A percentile compares a stretch with the other conserved stretches of the same genome.
phyloP scores from a whole-genome alignment of 371 early-diverging fungal genomes.

The Mucor lusitanicus region DNA sequence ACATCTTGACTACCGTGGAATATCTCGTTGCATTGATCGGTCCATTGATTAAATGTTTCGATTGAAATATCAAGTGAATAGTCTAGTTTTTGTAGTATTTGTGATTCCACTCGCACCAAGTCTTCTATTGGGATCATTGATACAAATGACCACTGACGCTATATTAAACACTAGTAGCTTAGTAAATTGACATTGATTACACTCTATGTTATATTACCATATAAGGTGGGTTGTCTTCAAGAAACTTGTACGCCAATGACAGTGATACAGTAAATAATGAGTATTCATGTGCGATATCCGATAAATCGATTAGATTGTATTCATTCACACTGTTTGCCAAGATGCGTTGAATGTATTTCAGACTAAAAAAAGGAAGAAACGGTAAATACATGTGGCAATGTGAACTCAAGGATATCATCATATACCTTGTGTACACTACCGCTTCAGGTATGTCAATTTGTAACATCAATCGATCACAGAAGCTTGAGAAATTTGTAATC shows the following conservation, averaged over 20 bases:
- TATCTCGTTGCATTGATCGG: constrained; percentile 25
- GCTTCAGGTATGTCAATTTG: constrained; percentile 17
- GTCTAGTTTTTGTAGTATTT: constrained; percentile 15
- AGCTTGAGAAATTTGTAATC: constrained; percentile 19
- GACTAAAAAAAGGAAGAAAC: constrained; percentile 6
- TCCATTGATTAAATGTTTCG: constrained; percentile 18
- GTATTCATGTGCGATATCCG: constrained; percentile 29
- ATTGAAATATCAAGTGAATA: constrained; percentile 22
- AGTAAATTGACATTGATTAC: constrained; percentile 31
- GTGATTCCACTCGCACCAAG: constrained; percentile 21
- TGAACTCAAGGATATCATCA: not conserved
- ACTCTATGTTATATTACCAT: constrained; percentile 23
- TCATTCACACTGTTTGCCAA: constrained; percentile 20
- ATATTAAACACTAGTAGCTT: not conserved
- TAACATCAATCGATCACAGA: constrained; percentile 17
- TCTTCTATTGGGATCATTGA: constrained; percentile 26
- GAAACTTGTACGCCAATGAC: constrained; percentile 37
- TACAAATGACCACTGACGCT: constrained; percentile 31
- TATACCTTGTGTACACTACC: constrained; percentile 35
- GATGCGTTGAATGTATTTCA: constrained; percentile 32
- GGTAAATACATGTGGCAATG: not conserved
- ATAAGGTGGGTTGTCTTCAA: constrained; percentile 36
- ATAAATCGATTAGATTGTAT: constrained; percentile 17
- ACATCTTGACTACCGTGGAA: not conserved
- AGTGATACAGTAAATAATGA: constrained; percentile 37